Base-by-base conservation (phyloP, 768 basidiomycete species). In the Amanita inopinata region DNA sequence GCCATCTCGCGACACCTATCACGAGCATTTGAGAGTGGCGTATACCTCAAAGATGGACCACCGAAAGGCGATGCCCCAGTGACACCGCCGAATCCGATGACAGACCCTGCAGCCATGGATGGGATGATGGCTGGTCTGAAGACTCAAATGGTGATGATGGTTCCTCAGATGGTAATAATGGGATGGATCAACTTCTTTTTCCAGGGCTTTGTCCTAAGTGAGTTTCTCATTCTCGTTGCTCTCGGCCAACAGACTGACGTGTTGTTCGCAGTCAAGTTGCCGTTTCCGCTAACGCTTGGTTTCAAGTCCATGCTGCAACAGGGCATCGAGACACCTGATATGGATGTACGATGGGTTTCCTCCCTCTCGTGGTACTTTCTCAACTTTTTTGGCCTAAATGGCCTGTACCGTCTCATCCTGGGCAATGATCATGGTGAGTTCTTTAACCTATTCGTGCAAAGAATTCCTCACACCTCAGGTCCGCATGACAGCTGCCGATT, bases 111-210 rank as follows among this genome's bases (percentile, higher is more conserved):
- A 38, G 80, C 83, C 33, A 94, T 98, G 91, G 94, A 97, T 51
- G 88, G 87, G 28, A 93, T 97, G 90, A 94, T 97, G 92, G 76
- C 90, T 8, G 89, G 89, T 25, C 87, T 99, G 83, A 97, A 97
- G 71, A 97, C 94, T 14, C 96, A 99, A 63, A 90, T 89, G 74
- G 91, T 97, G 37, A 93, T 96, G 87, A 97, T 98, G 87, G 85
- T 94, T 10, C 89, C 87, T 12, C 87, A 98, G 63, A 97, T 97
- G 85, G 73, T 96, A 47, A 90, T 98, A 52, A 98, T 98, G 94
- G 93, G 92, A 39, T 98, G 94, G 88, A 97, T 99, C 65, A 97
- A 92, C 61, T 91, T 93, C 62, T 99, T 99, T 78, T 99, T 98
- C 67, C 86, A 94, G 55, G 96, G 96, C 20, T 97, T 98, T 59